Base-by-base conservation (phyloP, 1,284 basidiomycete genomes). In the Volvariella volvacea region DNA sequence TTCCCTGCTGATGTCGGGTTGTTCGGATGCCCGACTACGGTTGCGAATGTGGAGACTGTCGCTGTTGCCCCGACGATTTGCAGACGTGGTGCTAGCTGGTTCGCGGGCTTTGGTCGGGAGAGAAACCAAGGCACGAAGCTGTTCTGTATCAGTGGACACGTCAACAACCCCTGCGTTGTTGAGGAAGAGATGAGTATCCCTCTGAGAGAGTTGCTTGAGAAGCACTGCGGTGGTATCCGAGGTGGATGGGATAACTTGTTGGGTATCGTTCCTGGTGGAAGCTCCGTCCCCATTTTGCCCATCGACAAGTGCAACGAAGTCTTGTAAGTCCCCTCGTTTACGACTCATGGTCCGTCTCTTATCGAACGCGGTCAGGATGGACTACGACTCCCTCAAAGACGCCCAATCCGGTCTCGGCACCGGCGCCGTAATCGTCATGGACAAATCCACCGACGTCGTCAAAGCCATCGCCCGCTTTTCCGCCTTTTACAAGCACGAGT, bases 181-280 rank as follows among this genome's bases (percentile, higher is more conserved):
- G 95, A 98, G 71, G 96, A 99, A 67, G 95, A 98, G 74, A 98
- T 98, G 95, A 90, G 88, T 52, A 98, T 99, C 48, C 92, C 94
- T 14, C 67, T 98, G 48, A 85, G 87, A 67, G 94, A 98, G 49
- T 75, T 99, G 48, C 70, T 99, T 50, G 95, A 99, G 67, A 93
- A 92, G 68, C 94, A 99, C 66, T 96, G 93, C 59, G 95, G 94
- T 33, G 95, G 94, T 57, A 83, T 99, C 31, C 70, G 77, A 39
- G 95, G 94, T 46, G 95, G 95, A 15, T 98, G 95, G 95, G 83
- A 96, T 60, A 97, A 99, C 68, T 66, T 98, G 30, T 75, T 93
- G 3, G 95, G 94, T 36, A 92, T 98, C 58, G 82, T 98, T 43
- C 94, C 95, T 4, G 94, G 95, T 52, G 95, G 95, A 39, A 88